These are phyloP conservation scores for Corinectria fuckeliana DNA, from an alignment of 2,329 filamentous ascomycete genomes.

Conservation along the genomic window DNA sequence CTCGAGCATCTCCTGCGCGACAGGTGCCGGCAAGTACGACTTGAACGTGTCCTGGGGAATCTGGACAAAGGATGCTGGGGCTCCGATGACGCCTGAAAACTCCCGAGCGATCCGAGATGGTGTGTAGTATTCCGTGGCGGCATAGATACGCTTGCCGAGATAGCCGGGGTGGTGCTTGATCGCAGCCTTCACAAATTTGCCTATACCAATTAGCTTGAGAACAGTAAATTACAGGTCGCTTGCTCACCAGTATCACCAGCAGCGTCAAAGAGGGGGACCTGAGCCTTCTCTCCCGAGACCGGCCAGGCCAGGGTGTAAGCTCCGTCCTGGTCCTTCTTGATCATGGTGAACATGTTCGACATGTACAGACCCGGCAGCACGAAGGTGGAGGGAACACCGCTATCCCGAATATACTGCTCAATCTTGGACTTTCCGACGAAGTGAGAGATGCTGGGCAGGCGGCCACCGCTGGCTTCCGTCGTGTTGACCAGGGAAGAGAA, in stretches of 20 bases:
- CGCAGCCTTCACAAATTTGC: constrained; percentile 45
- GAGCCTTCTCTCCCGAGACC: constrained; percentile 39
- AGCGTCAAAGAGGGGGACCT: constrained; percentile 48
- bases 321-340: constrained; percentile 39
- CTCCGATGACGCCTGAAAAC: constrained; percentile 44
- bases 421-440: constrained; percentile 65
- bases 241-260: constrained; percentile 49
- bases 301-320: constrained; percentile 40
- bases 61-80: constrained; percentile 38
- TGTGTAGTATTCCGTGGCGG: constrained; percentile 45
- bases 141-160: constrained; percentile 44
- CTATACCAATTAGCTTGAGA: not conserved
- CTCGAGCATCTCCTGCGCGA: constrained; percentile 48
- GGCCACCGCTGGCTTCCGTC: constrained; percentile 46
- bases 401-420: constrained; percentile 60
- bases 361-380: constrained; percentile 61
- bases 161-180: constrained; percentile 37
- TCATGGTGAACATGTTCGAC: constrained; percentile 51
- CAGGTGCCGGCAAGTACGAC: constrained; percentile 38
- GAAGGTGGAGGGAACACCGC: constrained; percentile 58
- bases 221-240: not conserved
- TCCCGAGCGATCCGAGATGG: constrained; percentile 41
- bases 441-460: constrained; percentile 48
- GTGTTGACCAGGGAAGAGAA: constrained; percentile 54
- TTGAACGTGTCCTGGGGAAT: constrained; percentile 45